Evolutionary conservation across 164 flowering plant species (phyloP), one percentile per base, ranked within the genome.

Genomic region (Vitis labrusca): DNA sequence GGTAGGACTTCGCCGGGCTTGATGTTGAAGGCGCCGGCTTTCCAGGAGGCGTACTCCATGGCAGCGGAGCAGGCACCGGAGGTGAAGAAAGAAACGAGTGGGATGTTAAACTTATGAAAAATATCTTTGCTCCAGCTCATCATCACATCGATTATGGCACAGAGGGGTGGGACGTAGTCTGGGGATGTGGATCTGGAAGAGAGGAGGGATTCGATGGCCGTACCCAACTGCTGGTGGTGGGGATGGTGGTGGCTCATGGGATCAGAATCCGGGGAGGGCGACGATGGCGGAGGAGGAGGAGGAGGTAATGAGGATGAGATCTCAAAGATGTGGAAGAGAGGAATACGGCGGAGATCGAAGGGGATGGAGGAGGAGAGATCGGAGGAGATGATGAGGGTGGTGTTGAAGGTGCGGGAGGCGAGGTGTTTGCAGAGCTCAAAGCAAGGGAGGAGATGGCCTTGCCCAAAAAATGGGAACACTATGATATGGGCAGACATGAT

Each of bases 21-120:
- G 13, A 80, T 13, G 51, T 72, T 73, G 2, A 15, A 9, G 1
- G 66, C 53, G 6, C 30, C 54, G 17, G 50, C 70, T 69, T 72
- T 67, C 75, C 75, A 80, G 37, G 60, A 58, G 58, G 77, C 78
- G 16, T 69, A 50, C 73, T 78, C 77, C 69, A 80, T 47, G 19
- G 83, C 81, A 0, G 79, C 75, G 8, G 74, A 66, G 75, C 74
- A 61, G 0, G 83, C 83, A n/a, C 83, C 79, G 52, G 79, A 74
- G 13, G 81, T 80, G 71, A 75, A 69, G 68, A 80, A 78, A 14
- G 62, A 68, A 5, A 80, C 66, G 8, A 58, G 70, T 0, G 81
- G 81, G 50, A 80, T 16, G 8, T 14, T 54, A 27, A 78, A 73
- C 4, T 68, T 72, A 9, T 12, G 2, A 71, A 77, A 78, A 1